Conservation (phyloP, 495 filamentous ascomycete genomes). For the Beverwykella pulmonaria region DNA sequence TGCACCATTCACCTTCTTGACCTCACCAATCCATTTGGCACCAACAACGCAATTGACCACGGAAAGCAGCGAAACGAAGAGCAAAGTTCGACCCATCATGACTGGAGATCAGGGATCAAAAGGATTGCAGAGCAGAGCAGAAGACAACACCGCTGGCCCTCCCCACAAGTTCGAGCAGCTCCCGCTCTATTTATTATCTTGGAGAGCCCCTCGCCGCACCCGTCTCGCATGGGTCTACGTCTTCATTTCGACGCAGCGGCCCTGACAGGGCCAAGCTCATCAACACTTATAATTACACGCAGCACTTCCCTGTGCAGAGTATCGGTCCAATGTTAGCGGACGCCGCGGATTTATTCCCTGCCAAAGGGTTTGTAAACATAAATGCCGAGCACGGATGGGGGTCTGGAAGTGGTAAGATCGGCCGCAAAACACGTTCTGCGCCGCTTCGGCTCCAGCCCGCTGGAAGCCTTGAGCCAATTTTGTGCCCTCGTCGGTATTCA, state of each 20-base stretch:
- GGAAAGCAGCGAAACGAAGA: slow-evolving; percentile 24
- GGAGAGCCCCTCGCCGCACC: neutral
- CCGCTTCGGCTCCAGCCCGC: slow-evolving; percentile 1
- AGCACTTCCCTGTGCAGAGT: slow-evolving; percentile 5
- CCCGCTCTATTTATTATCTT: slow-evolving; percentile 13
- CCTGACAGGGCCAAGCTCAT: slow-evolving; percentile 17
- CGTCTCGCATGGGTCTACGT: neutral
- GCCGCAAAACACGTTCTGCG: neutral
- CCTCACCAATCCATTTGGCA: slow-evolving; percentile 22
- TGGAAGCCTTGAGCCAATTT: neutral
- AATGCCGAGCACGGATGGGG: slow-evolving; percentile 2
- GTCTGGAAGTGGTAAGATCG: neutral
- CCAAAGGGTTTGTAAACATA: slow-evolving; percentile 4
- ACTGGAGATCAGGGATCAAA: neutral
- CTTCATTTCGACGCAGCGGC: neutral
- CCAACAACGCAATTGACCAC: slow-evolving; percentile 8
- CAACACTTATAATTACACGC: slow-evolving; percentile 16
- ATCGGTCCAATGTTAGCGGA: slow-evolving; percentile 1
- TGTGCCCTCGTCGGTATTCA: neutral
- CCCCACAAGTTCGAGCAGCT: slow-evolving; percentile 6
- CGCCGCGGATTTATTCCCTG: slow-evolving; percentile 6
- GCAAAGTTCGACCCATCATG: slow-evolving; percentile 21
- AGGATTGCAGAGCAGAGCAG: slow-evolving; percentile 1
- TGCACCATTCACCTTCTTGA: slow-evolving; percentile 2
- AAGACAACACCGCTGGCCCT: neutral